These are phyloP conservation scores for Aspergillus arachidicola DNA, from an alignment of 2,329 filamentous ascomycete genomes.

Conservation along the genomic window DNA sequence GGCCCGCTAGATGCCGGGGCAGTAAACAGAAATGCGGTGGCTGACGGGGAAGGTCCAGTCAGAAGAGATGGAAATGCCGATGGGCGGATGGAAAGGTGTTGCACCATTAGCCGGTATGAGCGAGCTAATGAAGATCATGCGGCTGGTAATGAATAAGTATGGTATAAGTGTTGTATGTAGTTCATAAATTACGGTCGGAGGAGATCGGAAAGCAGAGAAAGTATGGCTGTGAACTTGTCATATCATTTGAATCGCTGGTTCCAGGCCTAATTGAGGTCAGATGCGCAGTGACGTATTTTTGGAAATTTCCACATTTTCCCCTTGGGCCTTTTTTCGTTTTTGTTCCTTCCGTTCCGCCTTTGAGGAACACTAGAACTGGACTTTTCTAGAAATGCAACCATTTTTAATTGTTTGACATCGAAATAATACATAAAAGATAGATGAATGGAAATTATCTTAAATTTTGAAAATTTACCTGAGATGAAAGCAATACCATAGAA, in stretches of 20 bases:
- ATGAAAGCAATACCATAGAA: neutral
- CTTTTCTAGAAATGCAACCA: neutral
- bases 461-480: too few species aligned
- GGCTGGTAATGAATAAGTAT: neutral
- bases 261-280: neutral
- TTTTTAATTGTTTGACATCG: too few species aligned
- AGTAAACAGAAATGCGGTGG: neutral
- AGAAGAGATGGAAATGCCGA: neutral
- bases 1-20: slow-evolving; percentile 5
- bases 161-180: neutral
- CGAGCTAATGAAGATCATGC: neutral
- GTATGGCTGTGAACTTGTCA: neutral
- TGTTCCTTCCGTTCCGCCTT: neutral
- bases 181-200: neutral
- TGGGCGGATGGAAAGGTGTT: neutral
- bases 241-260: neutral
- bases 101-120: neutral
- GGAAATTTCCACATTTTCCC: neutral
- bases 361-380: neutral
- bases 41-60: neutral
- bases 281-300: slow-evolving; percentile 3
- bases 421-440: neutral
- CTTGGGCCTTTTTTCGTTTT: neutral
- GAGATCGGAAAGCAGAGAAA: neutral
- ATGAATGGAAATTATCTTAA: neutral